A percentile compares a stretch with the other conserved stretches of the same genome.
phyloP scores from a whole-genome alignment of 495 filamentous ascomycete genomes.

The Aspergillus egyptiacus region DNA sequence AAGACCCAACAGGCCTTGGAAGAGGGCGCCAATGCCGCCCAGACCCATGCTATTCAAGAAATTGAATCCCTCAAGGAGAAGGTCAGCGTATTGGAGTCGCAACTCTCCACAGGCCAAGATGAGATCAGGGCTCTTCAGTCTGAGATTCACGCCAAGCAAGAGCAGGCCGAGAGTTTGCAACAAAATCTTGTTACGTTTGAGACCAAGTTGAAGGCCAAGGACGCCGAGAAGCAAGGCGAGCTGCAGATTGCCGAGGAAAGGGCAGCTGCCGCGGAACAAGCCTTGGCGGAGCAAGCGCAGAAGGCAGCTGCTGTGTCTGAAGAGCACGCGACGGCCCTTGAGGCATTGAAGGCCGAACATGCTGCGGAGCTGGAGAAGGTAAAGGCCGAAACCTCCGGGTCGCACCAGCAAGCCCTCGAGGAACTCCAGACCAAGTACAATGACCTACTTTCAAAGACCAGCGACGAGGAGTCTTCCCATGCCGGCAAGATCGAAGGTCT shows the following conservation, averaged over 20 bases:
- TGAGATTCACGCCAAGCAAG: conserved; percentile 37
- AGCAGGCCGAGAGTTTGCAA: conserved; percentile 33
- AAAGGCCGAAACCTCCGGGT: conserved; percentile 24
- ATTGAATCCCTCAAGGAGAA: conserved; percentile 40
- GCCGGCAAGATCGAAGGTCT: conserved; percentile 29
- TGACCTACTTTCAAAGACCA: conserved; percentile 28
- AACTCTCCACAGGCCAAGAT: conserved; percentile 30
- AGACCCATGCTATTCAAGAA: conserved; percentile 34
- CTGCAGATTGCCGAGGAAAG: conserved; percentile 32
- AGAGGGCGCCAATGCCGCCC: conserved; percentile 31
- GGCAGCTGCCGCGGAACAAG: conserved; percentile 29
- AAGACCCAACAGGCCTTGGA: conserved; percentile 34
- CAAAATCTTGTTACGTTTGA: conserved; percentile 32
- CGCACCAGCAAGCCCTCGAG: conserved; percentile 28
- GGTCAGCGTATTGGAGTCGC: conserved; percentile 34
- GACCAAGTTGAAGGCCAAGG: conserved; percentile 31
- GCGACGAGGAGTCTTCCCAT: conserved; percentile 33
- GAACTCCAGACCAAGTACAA: conserved; percentile 39
- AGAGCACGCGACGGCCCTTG: conserved; percentile 28
- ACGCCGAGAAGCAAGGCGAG: conserved; percentile 30
- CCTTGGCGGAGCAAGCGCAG: conserved; percentile 30
- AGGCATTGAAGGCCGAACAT: conserved; percentile 28
- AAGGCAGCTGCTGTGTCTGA: conserved; percentile 24
- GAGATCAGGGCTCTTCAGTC: conserved; percentile 40
- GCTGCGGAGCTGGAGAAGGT: conserved; percentile 29